Conservation (phyloP, 192 early-diverging fungal species). For the Mortierella antarctica region DNA sequence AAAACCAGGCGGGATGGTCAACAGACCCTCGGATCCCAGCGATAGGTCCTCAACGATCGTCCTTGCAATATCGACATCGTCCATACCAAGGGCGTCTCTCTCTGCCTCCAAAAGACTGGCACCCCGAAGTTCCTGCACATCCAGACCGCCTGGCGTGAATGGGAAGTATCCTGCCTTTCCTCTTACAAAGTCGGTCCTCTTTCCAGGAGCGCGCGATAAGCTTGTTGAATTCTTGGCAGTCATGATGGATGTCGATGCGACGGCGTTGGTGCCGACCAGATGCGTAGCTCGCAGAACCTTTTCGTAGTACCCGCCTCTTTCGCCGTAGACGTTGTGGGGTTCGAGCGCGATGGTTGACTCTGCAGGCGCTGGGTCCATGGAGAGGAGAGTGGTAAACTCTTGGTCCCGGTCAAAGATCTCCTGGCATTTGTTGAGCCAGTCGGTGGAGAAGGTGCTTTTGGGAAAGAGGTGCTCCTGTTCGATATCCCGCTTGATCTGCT, state of each 20-base stretch:
- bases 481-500: conserved; percentile 59
- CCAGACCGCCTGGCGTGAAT: conserved; percentile 82
- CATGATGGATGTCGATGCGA: conserved; percentile 39
- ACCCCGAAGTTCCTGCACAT: conserved; percentile 54
- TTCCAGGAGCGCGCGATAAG: conserved; percentile 69
- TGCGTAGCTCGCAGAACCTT: conserved; percentile 25
- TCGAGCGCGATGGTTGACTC: conserved; percentile 61
- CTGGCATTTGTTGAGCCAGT: conserved; percentile 68
- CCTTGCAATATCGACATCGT: conserved; percentile 41
- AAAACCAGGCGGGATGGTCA: conserved; percentile 77
- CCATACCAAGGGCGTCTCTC: conserved; percentile 38
- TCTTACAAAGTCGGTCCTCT: conserved; percentile 72
- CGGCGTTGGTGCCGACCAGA: conserved; percentile 18
- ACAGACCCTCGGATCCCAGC: conserved; percentile 54
- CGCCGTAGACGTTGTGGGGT: conserved; percentile 65
- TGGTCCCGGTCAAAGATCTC: conserved; percentile 49
- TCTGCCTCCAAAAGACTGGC: conserved; percentile 35
- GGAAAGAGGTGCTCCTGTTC: conserved; percentile 67
- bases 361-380: conserved; percentile 57
- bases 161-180: conserved; percentile 76
- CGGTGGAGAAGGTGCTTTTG: conserved; percentile 59
- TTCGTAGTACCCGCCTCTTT: conserved; percentile 60
- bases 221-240: conserved; percentile 76
- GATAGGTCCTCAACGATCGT: conserved; percentile 22
- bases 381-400: conserved; percentile 44